These are phyloP conservation scores for Exophiala oligosperma DNA, from an alignment of 2,329 filamentous ascomycete genomes.

Conservation along the genomic window DNA sequence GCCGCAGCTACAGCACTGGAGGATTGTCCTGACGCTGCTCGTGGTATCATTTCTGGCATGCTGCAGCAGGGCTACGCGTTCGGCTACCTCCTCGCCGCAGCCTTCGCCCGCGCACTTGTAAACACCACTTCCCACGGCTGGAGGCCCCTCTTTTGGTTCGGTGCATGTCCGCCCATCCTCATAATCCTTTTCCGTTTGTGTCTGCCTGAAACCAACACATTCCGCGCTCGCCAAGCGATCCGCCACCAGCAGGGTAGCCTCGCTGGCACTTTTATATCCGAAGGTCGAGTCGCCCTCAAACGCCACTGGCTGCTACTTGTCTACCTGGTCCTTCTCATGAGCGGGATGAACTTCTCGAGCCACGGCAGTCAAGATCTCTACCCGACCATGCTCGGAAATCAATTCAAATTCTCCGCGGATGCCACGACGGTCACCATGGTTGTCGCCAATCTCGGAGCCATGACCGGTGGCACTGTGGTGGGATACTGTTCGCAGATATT, in stretches of 20 bases:
- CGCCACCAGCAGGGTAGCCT: constrained; percentile 62
- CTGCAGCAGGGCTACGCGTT: constrained; percentile 65
- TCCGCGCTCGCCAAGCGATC: constrained; percentile 62
- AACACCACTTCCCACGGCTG: constrained; percentile 77
- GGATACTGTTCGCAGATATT: constrained; percentile 70
- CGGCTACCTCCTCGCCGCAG: constrained; percentile 62
- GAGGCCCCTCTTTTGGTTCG: constrained; percentile 89
- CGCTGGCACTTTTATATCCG: constrained; percentile 67
- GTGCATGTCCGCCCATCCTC: constrained; percentile 73
- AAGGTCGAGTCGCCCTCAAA: constrained; percentile 76
- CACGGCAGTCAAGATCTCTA: constrained; percentile 61
- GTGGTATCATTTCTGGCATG: constrained; percentile 62
- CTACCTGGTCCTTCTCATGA: constrained; percentile 85
- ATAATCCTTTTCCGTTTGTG: constrained; percentile 77
- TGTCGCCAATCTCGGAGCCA: constrained; percentile 69
- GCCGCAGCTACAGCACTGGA: constrained; percentile 63
- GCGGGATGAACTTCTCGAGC: constrained; percentile 84
- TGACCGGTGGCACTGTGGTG: constrained; percentile 65
- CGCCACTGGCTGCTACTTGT: constrained; percentile 77
- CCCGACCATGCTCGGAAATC: constrained; percentile 59
- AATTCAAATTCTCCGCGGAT: constrained; percentile 57
- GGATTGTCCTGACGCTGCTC: constrained; percentile 59
- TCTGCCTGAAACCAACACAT: constrained; percentile 77
- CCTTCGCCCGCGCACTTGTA: constrained; percentile 51
- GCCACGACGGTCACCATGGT: constrained; percentile 70